phyloP scores from a whole-genome alignment of 2,329 filamentous ascomycete genomes.

The Pyricularia sp. region DNA sequence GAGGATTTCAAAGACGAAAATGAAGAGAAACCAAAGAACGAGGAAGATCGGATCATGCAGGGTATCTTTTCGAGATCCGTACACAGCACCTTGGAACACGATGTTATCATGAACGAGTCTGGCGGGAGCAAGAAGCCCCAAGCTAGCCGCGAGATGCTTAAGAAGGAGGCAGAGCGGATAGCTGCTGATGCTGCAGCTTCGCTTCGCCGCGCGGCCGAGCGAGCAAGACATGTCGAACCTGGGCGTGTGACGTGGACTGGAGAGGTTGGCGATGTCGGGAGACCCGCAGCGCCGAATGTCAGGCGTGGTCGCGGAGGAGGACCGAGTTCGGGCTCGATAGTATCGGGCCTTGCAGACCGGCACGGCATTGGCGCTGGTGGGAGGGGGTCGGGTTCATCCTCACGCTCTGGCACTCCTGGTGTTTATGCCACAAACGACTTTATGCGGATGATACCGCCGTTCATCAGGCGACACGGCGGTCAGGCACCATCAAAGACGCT shows the following conservation, averaged over 20 bases:
- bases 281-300: constrained; percentile 38
- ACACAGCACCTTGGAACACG: constrained; percentile 88
- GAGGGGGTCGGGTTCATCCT: constrained; percentile 21
- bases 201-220: constrained; percentile 62
- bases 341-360: constrained; percentile 47
- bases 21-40: constrained; percentile 35
- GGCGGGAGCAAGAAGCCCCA: constrained; percentile 60
- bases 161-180: constrained; percentile 70
- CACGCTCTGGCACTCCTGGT: constrained; percentile 34
- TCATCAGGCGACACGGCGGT: constrained; percentile 69
- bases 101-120: constrained; percentile 76
- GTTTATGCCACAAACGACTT: constrained; percentile 47
- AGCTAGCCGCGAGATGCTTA: constrained; percentile 69
- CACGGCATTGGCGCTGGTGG: constrained; percentile 35
- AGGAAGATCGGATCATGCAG: constrained; percentile 74
- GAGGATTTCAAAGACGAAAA: constrained; percentile 43
- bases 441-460: constrained; percentile 64
- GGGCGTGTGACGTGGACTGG: constrained; percentile 95
- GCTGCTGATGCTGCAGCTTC: constrained; percentile 70
- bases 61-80: constrained; percentile 83
- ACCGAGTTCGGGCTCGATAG: constrained; percentile 42
- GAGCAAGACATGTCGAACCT: constrained; percentile 63
- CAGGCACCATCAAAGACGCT: constrained; percentile 74
- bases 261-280: constrained; percentile 66
- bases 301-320: constrained; percentile 32